Percentiles rank a stretch among this genome's conserved stretches.
phyloP scores from a whole-genome alignment of 768 basidiomycete genomes.

The Leucocoprinus leucothites region DNA sequence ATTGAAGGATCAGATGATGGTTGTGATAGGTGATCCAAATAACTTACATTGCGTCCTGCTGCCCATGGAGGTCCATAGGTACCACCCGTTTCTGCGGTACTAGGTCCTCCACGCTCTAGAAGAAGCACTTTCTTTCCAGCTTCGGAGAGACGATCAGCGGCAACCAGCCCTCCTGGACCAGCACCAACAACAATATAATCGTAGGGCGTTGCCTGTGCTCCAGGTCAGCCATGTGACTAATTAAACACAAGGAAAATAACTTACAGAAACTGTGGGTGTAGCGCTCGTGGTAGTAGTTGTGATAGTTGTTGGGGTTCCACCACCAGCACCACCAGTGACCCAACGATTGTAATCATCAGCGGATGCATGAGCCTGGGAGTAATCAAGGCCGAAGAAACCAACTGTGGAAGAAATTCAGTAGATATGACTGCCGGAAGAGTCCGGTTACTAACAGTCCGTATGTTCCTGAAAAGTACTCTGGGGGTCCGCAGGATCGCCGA shows the following conservation, averaged over 20 bases:
- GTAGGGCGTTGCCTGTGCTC: constrained; percentile 33
- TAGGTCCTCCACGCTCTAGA: constrained; percentile 62
- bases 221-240: neutral
- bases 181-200: constrained; percentile 57
- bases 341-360: constrained; percentile 44
- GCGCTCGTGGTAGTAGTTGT: constrained; percentile 35
- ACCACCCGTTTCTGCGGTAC: constrained; percentile 56
- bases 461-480: constrained; percentile 54
- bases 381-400: constrained; percentile 57
- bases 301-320: constrained; percentile 33
- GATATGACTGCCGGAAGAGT: neutral
- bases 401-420: constrained; percentile 29
- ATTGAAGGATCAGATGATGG: neutral
- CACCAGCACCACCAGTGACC: constrained; percentile 44
- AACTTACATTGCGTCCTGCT: neutral
- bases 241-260: neutral
- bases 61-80: constrained; percentile 49
- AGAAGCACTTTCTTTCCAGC: constrained; percentile 64
- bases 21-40: neutral
- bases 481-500: constrained; percentile 48
- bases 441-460: constrained; percentile 31
- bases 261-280: constrained; percentile 23
- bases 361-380: constrained; percentile 41
- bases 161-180: constrained; percentile 56
- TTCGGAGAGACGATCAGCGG: constrained; percentile 57